Conservation (phyloP, 495 filamentous ascomycete species). For the Platismatia glauca region DNA sequence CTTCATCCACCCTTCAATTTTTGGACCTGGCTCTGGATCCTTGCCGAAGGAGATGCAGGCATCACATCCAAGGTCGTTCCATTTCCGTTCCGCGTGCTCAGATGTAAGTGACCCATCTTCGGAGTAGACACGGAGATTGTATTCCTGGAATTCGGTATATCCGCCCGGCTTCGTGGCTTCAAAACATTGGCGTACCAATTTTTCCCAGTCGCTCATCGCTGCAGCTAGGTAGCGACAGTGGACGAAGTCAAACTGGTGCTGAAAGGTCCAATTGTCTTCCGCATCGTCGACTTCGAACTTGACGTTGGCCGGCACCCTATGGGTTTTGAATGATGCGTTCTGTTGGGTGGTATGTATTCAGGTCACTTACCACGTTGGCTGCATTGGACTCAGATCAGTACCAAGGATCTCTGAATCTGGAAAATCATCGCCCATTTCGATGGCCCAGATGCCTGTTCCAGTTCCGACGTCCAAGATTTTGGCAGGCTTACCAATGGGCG, state of each 20-base stretch:
- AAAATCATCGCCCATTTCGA: slow-evolving; percentile 52
- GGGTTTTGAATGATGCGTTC: background rate
- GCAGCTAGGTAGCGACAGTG: slow-evolving; percentile 40
- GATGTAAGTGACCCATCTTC: slow-evolving; percentile 24
- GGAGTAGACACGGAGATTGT: slow-evolving; percentile 25
- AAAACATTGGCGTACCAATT: slow-evolving; percentile 28
- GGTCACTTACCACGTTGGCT: slow-evolving; percentile 33
- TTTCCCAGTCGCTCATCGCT: slow-evolving; percentile 42
- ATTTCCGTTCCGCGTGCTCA: background rate
- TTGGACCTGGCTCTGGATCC: slow-evolving; percentile 19
- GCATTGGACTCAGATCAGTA: slow-evolving; percentile 53
- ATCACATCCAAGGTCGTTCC: slow-evolving; percentile 3
- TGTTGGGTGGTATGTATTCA: background rate
- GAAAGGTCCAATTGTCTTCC: slow-evolving; percentile 37
- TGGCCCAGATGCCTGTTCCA: slow-evolving; percentile 52
- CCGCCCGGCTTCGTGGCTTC: slow-evolving; percentile 26
- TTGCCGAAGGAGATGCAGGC: slow-evolving; percentile 8
- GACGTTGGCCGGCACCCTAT: slow-evolving; percentile 46
- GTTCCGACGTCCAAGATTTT: slow-evolving; percentile 45
- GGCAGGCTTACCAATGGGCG: slow-evolving; percentile 34
- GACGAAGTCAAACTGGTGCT: slow-evolving; percentile 44
- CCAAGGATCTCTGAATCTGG: slow-evolving; percentile 50
- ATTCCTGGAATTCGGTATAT: slow-evolving; percentile 29
- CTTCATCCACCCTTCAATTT: slow-evolving; percentile 22
- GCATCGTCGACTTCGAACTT: slow-evolving; percentile 57